A percentile compares a stretch with the other conserved stretches of the same genome.
Conservation (phyloP, 768 basidiomycete genomes). For the Leccinum imitatum region DNA sequence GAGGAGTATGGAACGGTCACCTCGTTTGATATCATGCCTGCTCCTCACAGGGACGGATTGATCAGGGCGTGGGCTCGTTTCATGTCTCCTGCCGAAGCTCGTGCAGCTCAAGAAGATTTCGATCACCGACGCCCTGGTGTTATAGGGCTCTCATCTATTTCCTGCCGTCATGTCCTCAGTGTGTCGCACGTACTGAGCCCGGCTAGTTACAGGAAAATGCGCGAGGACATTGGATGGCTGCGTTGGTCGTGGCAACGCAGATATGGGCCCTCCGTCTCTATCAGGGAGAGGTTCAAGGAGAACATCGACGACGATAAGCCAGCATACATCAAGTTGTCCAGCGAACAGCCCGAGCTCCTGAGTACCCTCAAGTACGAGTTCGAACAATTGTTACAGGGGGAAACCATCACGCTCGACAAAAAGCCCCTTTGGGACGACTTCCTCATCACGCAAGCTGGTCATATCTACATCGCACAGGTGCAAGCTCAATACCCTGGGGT, state of each 20-base stretch:
- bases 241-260: slow-evolving; percentile 36
- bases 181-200: slow-evolving; percentile 45
- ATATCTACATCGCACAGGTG: slow-evolving; percentile 44
- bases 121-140: slow-evolving; percentile 46
- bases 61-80: slow-evolving; percentile 60
- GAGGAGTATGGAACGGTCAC: slow-evolving; percentile 38
- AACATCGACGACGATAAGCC: slow-evolving; percentile 11
- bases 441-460: slow-evolving; percentile 46
- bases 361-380: slow-evolving; percentile 58
- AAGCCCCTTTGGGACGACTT: slow-evolving; percentile 66
- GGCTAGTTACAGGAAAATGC: slow-evolving; percentile 40
- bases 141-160: slow-evolving; percentile 46
- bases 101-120: slow-evolving; percentile 46
- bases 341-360: slow-evolving; percentile 49
- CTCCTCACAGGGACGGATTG: slow-evolving; percentile 50
- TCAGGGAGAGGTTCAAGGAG: slow-evolving; percentile 25
- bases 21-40: slow-evolving; percentile 45
- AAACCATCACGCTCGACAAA: slow-evolving; percentile 51
- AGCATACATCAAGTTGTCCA: slow-evolving; percentile 47
- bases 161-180: slow-evolving; percentile 53
- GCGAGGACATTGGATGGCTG: slow-evolving; percentile 47
- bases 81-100: slow-evolving; percentile 49
- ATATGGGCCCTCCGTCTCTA: slow-evolving; percentile 30
- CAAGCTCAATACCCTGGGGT: slow-evolving; percentile 40
- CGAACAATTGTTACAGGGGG: slow-evolving; percentile 62